Evolutionary conservation across 2,329 filamentous ascomycete species (phyloP), one percentile per base, ranked within the genome.

Genomic region (Fusarium virguliforme): DNA sequence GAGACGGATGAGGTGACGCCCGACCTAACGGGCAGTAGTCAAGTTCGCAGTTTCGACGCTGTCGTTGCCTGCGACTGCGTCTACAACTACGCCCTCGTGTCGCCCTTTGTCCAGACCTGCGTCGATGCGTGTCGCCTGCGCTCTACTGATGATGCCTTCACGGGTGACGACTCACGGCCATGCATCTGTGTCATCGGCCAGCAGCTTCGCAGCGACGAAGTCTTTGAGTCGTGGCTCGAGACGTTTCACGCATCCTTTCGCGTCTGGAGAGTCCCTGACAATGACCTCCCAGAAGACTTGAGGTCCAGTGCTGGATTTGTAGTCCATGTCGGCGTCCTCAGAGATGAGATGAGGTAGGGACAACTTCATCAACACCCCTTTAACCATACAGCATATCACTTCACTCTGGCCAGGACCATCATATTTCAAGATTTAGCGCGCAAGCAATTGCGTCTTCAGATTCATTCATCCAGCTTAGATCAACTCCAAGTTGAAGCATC

Each of bases 61-160:
- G 84, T 98, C 10, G 79, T 98, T 37, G 94, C 94, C 4, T 97
- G 94, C 77, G 96, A 99, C 80, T 98, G 95, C 80, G 92, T 99
- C 73, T 99, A 97, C 84, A 99, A 98, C 81, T 93, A 97, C 72
- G 89, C 92, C 3, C 87, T 98, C 4, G 89, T 98, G 26, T 84
- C 88, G 46, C 94, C 95, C 0, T 88, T 98, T 54, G 92, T 96
- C n/a, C 88, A 91, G 74, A 92, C 94, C 0, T 97, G 93, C 78
- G 89, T 85, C 6, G 92, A 97, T 68, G 86, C 90, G 26, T 97
- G 94, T 80, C 83, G 83, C 9, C 80, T 95, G 15, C 85, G 90
- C 35, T 60, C 34, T 28, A 54, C 50, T 3, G 70, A 58, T 46
- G 50, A 70, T 34, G 26, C 34, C 54, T 70, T 50, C 56, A 70